Conservation (phyloP, 140 eudicot species). For the Oenanthe javanica region DNA sequence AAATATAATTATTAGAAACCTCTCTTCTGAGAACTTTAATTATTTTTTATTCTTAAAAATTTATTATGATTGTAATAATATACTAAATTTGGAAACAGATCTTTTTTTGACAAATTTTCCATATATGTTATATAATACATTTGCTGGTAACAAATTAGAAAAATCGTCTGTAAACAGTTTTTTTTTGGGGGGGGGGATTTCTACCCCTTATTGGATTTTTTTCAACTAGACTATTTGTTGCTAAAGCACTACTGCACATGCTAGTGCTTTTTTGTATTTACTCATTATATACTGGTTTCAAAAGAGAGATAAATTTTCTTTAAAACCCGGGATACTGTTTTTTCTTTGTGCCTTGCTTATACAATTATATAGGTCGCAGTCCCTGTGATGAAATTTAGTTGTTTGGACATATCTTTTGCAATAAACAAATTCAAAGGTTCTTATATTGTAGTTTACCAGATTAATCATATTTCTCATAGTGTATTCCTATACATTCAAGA, state of each 20-base stretch:
- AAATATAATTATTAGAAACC: too few relatives aligned
- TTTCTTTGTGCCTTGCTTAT: not conserved
- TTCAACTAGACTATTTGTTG: too few relatives aligned
- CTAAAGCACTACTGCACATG: not conserved
- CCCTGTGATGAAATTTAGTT: not conserved
- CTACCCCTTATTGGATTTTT: too few relatives aligned
- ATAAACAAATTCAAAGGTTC: not conserved
- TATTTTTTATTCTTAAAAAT: too few relatives aligned
- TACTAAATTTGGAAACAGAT: too few relatives aligned
- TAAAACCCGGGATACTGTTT: not conserved
- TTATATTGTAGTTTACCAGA: not conserved
- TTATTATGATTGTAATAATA: too few relatives aligned
- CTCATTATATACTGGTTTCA: not conserved
- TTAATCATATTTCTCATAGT: not conserved
- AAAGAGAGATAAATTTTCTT: not conserved
- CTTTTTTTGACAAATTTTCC: too few relatives aligned
- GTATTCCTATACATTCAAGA: not conserved
- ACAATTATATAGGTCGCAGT: not conserved
- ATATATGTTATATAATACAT: too few relatives aligned
- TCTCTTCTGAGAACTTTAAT: not conserved
- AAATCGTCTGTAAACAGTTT: too few relatives aligned
- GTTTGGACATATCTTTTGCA: not conserved
- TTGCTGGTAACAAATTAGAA: too few relatives aligned
- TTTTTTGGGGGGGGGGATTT: too few relatives aligned
- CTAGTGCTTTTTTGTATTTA: not conserved